phyloP scores from a whole-genome alignment of 306 rosid species.

The Rubus parviflorus region DNA sequence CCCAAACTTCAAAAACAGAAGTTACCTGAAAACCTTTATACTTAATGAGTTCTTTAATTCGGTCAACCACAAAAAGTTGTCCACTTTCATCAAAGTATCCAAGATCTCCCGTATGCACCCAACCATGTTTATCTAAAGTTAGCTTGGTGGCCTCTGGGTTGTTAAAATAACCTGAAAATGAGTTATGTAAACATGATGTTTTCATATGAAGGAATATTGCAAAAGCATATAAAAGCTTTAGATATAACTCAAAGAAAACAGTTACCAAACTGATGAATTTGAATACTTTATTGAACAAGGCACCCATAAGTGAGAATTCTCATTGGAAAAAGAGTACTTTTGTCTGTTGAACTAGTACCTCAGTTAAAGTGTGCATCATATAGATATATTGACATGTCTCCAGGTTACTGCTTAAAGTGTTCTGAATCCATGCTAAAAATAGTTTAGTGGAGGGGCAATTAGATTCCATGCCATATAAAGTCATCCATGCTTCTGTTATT shows the following conservation, averaged over 20 bases:
- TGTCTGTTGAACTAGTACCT: neutral
- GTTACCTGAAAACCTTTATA: slow-evolving; percentile 89
- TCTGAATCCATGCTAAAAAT: neutral
- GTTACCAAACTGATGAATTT: neutral
- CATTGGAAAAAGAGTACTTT: neutral
- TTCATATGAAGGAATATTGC: slow-evolving; percentile 1
- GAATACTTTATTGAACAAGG: neutral
- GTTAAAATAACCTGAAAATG: slow-evolving; percentile 77
- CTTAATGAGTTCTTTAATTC: slow-evolving; percentile 93
- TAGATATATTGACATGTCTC: neutral
- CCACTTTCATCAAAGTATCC: slow-evolving; percentile 88
- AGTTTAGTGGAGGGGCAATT: neutral
- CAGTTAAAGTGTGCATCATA: neutral
- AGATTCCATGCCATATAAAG: neutral
- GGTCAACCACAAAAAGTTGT: slow-evolving; percentile 77
- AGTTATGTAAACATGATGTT: neutral
- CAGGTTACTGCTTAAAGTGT: neutral
- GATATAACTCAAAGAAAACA: neutral
- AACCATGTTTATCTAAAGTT: slow-evolving; percentile 69
- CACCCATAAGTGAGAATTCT: neutral
- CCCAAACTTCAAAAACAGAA: neutral
- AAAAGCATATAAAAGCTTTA: neutral
- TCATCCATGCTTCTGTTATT: neutral
- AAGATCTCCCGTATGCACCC: slow-evolving; percentile 97
- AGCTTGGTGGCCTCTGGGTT: slow-evolving; percentile 73